Percentiles rank a stretch among this genome's conserved stretches.
Evolutionary conservation across 176 grass and related monocot genomes (phyloP).

Genomic region (Oryza glaberrima): DNA sequence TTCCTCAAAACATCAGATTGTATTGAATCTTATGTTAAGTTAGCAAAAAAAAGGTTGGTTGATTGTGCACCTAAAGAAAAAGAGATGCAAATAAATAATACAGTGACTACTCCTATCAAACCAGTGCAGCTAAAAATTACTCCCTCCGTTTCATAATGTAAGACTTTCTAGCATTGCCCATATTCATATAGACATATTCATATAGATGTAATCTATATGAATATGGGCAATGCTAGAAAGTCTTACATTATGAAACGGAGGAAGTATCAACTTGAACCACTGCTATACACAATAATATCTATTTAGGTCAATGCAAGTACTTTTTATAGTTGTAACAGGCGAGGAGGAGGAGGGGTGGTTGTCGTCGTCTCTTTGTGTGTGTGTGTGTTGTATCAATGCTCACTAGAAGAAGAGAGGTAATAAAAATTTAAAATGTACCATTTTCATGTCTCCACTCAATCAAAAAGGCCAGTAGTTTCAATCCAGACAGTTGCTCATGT

Average conservation of each 20-base stretch:
- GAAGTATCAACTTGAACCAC: slow-evolving; percentile 10
- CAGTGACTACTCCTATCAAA: slow-evolving; percentile 21
- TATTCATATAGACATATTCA: no score
- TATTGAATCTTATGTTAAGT: slow-evolving; percentile 1
- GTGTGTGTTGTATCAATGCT: neutral
- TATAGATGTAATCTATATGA: no score
- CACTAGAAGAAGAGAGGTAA: neutral
- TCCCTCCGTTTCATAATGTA: no score
- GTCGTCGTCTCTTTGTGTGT: neutral
- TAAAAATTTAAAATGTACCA: slow-evolving; percentile 46
- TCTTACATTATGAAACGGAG: no score
- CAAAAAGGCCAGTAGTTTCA: slow-evolving; percentile 80
- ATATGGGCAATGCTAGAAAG: no score
- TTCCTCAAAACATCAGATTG: slow-evolving; percentile 15
- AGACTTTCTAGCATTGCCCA: no score
- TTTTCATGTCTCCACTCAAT: slow-evolving; percentile 82
- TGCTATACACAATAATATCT: neutral
- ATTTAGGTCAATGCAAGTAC: neutral
- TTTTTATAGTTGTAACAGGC: neutral
- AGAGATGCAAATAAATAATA: slow-evolving; percentile 13
- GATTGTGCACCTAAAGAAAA: neutral
- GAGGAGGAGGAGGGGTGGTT: no score
- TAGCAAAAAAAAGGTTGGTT: slow-evolving; percentile 12
- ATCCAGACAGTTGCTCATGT: slow-evolving; percentile 75
- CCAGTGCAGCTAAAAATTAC: slow-evolving; percentile 4